A percentile compares a stretch with the other conserved stretches of the same genome.
These are phyloP conservation scores for Naematelia aurantialba DNA, from an alignment of 768 basidiomycete species.

Conservation along the genomic window DNA sequence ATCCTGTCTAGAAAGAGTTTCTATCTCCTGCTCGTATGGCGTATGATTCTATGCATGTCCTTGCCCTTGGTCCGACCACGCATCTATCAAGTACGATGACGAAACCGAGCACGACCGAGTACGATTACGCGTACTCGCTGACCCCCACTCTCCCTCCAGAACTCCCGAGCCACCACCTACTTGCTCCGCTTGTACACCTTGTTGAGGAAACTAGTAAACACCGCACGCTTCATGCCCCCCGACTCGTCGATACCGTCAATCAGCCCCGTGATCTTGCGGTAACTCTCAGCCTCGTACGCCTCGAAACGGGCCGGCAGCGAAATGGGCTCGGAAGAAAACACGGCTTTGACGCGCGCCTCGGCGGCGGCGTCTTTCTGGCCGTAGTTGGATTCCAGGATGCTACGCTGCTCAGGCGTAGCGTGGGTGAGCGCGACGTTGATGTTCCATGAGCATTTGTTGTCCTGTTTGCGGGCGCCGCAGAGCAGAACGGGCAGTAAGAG, in stretches of 20 bases:
- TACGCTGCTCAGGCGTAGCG: constrained; percentile 53
- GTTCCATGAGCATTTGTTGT: constrained; percentile 98
- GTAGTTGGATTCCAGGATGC: constrained; percentile 59
- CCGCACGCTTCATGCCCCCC: constrained; percentile 58
- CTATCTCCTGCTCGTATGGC: too few species aligned
- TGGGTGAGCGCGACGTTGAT: constrained; percentile 74
- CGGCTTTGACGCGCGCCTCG: constrained; percentile 62
- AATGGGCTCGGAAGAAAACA: constrained; percentile 71
- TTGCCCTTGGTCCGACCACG: too few species aligned
- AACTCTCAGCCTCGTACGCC: constrained; percentile 72
- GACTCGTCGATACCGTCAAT: constrained; percentile 67
- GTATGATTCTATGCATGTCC: too few species aligned
- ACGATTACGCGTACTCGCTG: too few species aligned
- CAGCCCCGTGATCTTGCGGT: constrained; percentile 62
- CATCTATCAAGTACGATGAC: too few species aligned
- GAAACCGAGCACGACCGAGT: too few species aligned
- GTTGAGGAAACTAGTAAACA: constrained; percentile 78
- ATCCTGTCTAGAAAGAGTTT: too few species aligned
- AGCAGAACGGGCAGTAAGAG: too few species aligned
- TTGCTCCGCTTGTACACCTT: constrained; percentile 73
- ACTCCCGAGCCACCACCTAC: constrained; percentile 38
- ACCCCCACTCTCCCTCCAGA: neutral
- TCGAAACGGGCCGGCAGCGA: constrained; percentile 61
- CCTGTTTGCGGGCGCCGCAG: constrained; percentile 44
- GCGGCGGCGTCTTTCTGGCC: constrained; percentile 59